Conservation (phyloP, 2,329 filamentous ascomycete genomes). For the Phoma sp. region DNA sequence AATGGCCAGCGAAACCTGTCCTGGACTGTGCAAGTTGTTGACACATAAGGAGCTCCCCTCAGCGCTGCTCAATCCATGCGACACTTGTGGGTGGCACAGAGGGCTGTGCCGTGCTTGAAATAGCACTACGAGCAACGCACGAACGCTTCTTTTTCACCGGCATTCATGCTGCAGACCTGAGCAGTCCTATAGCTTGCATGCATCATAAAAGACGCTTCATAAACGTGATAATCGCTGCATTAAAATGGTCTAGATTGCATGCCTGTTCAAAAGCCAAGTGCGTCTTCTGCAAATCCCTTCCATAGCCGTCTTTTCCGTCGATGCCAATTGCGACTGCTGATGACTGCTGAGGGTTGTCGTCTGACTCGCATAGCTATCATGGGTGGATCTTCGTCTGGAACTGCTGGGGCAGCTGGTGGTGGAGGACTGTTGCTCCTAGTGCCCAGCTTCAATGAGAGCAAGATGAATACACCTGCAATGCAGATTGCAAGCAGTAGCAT, state of each 20-base stretch:
- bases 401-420: conserved; percentile 21
- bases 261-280: conserved; percentile 10
- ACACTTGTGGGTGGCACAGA: conserved; percentile 9
- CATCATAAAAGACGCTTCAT: no score
- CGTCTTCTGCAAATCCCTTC: conserved; percentile 24
- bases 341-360: conserved; percentile 22
- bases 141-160: background rate
- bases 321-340: conserved; percentile 41
- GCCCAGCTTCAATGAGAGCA: conserved; percentile 80
- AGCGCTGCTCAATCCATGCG: background rate
- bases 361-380: conserved; percentile 20
- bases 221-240: conserved; percentile 7
- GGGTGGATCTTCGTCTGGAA: conserved; percentile 30
- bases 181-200: background rate
- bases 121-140: conserved; percentile 3
- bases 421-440: conserved; percentile 42
- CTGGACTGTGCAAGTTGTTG: background rate
- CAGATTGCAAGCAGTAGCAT: conserved; percentile 87
- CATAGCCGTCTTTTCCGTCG: conserved; percentile 45
- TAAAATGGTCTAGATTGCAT: conserved; percentile 18
- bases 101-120: conserved; percentile 7
- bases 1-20: background rate
- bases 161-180: background rate
- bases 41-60: background rate
- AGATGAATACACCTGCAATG: conserved; percentile 84